Conservation (phyloP, 768 basidiomycete genomes). For the Pulveroboletus ravenelii region DNA sequence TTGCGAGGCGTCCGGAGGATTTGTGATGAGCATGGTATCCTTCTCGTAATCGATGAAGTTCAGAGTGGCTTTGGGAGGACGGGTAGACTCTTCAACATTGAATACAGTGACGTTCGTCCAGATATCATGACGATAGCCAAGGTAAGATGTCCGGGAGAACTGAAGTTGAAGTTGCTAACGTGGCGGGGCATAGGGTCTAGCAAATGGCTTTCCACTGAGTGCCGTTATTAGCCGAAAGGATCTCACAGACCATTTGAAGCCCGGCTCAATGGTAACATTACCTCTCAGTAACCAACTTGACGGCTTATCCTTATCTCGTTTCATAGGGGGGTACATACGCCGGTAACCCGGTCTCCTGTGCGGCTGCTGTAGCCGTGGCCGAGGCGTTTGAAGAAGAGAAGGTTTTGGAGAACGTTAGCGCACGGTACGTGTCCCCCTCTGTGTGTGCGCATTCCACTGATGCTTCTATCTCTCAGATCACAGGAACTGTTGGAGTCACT, state of each 20-base stretch:
- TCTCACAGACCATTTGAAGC: constrained; percentile 69
- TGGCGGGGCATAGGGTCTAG: constrained; percentile 51
- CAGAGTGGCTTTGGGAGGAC: constrained; percentile 90
- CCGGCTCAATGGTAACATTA: constrained; percentile 68
- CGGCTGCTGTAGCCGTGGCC: constrained; percentile 79
- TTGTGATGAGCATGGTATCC: constrained; percentile 83
- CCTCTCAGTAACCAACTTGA: not conserved
- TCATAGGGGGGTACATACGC: constrained; percentile 82
- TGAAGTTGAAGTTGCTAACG: constrained; percentile 4
- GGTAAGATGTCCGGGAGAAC: constrained; percentile 33
- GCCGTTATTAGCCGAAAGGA: constrained; percentile 79
- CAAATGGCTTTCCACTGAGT: constrained; percentile 92
- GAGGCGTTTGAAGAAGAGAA: constrained; percentile 77
- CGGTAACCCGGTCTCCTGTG: constrained; percentile 89
- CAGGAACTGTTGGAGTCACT: constrained; percentile 65
- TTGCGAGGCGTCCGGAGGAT: constrained; percentile 72
- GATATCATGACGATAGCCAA: constrained; percentile 91
- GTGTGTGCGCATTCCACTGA: constrained; percentile 1
- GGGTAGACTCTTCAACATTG: constrained; percentile 76
- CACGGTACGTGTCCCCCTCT: constrained; percentile 43
- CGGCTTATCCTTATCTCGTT: constrained; percentile 13
- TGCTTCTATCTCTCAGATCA: constrained; percentile 42
- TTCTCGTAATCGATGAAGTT: constrained; percentile 83
- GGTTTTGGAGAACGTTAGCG: constrained; percentile 75
- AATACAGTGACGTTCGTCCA: constrained; percentile 79